Evolutionary conservation across 768 basidiomycete genomes (phyloP), one percentile per base, ranked within the genome.

Genomic region (Bullera alba): DNA sequence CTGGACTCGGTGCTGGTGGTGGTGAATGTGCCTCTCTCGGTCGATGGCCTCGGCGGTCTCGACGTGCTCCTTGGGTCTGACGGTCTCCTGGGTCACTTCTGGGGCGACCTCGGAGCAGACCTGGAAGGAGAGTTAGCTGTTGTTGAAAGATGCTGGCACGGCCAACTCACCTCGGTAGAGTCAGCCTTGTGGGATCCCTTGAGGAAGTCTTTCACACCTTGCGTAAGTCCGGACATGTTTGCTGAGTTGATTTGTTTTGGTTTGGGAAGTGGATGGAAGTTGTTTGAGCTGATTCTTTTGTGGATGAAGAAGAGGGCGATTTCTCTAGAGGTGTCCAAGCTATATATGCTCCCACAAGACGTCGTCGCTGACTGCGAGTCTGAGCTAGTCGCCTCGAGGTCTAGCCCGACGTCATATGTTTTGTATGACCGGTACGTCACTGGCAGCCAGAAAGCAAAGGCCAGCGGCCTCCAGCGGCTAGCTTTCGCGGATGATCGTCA

Each of bases 1-100:
- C 58, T 73, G 72, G 42, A 74, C 61, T 48, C 72, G 72, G 68
- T 73, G 72, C 61, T 72, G 63, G 63, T 65, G 63, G 61, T 65
- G 63, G 59, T 63, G 64, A 46, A 73, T 56, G 46, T 74, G 73
- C 35, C 65, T 56, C 61, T 74, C 73, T 16, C 70, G 56, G 69
- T 74, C 73, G 53, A 72, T 47, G 25, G 73, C 73, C 59, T 69
- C 67, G 48, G 65, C 67, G 30, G 53, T 52, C 64, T 74, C 71
- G 36, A 51, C 52, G 50, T 58, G 61, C 51, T 67, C 71, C 37
- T 60, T 46, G 21, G 53, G 63, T 29, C 52, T 51, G 57, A 72
- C 49, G 56, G 62, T 50, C 59, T 73, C 72, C 58, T 73, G 64
- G 32, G 59, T 54, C 51, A 74, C 69, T 50, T 69, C 65, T 26